Evolutionary conservation across 306 rosid species (phyloP), one percentile per base, ranked within the genome.

Genomic region (Luffa acutangula): DNA sequence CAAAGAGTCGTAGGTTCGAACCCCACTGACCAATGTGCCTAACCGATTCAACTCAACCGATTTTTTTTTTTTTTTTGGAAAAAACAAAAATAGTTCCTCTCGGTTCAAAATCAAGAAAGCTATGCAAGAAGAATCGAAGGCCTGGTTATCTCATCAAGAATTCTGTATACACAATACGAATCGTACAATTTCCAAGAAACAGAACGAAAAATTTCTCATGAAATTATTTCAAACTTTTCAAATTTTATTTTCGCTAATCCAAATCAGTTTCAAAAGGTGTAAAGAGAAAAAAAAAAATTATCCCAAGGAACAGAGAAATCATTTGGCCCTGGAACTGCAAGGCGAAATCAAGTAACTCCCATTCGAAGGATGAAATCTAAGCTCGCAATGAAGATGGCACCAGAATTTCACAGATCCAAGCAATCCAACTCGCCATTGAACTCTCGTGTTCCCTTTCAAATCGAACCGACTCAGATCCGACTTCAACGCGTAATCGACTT

Each of bases 311-410:
- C 60, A 57, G 3, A 37, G 17, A 48, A 12, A 42, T 86, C 82
- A 95, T 75, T 89, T 90, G 0, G 90, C 82, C 77, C 83, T 85
- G 39, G 98, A 85, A 78, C 85, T 92, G 81, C 98, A 95, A 3
- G 67, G 84, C 0, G 88, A 73, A 21, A 37, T 67, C 75, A 89
- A 81, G 71, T 89, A 92, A 71, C 85, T 84, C 25, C 97, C 91
- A 77, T 89, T 90, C 8, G 67, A 42, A 4, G 88, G 90, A 41
- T 83, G 93, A 78, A 95, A 95, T 79, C 20, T 81, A 41, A 95
- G 93, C 18, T 2, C 80, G 76, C 98, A 95, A 21, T 86, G 86
- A 80, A 95, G 85, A 46, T 82, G 80, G 72, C 85, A 81, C 87
- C 81, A 80, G 75, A 85, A 89, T 65, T 78, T 92, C 42, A 92